phyloP scores from a whole-genome alignment of 164 flowering plant genomes.

The Taxillus chinensis region DNA sequence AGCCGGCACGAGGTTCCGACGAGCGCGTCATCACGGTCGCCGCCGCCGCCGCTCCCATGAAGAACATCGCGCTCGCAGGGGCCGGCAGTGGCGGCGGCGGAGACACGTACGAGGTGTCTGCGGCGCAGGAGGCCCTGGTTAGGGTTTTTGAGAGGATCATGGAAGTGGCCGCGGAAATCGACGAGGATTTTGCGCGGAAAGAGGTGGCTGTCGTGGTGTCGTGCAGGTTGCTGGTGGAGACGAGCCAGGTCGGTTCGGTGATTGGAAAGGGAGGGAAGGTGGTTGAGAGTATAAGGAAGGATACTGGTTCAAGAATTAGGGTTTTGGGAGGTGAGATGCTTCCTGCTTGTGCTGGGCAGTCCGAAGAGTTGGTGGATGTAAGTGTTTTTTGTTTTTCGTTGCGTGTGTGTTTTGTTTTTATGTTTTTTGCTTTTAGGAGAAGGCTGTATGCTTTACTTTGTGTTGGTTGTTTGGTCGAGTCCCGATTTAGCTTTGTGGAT shows the following conservation, averaged over 20 bases:
- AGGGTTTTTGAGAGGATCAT: constrained; percentile 64
- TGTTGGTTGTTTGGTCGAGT: too few species aligned
- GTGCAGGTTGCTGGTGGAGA: constrained; percentile 55
- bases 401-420: not conserved
- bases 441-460: too few species aligned
- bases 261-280: constrained; percentile 80
- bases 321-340: constrained; percentile 40
- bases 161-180: constrained; percentile 51
- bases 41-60: constrained; percentile 15
- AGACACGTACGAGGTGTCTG: constrained; percentile 24
- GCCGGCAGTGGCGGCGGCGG: constrained; percentile 7
- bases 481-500: too few species aligned
- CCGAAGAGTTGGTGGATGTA: constrained; percentile 78
- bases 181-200: constrained; percentile 13
- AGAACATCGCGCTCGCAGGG: constrained; percentile 1
- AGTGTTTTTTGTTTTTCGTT: constrained; percentile 1
- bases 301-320: constrained; percentile 54
- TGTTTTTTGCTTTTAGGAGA: too few species aligned
- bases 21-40: constrained; percentile 48
- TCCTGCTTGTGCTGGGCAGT: constrained; percentile 37
- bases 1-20: constrained; percentile 27
- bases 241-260: constrained; percentile 47
- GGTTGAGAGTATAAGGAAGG: constrained; percentile 60
- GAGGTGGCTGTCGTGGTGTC: constrained; percentile 29
- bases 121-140: constrained; percentile 61